Percentiles rank a stretch among this genome's conserved stretches.
Conservation (phyloP, 1,284 basidiomycete genomes). For the Trichosporon asahii region DNA sequence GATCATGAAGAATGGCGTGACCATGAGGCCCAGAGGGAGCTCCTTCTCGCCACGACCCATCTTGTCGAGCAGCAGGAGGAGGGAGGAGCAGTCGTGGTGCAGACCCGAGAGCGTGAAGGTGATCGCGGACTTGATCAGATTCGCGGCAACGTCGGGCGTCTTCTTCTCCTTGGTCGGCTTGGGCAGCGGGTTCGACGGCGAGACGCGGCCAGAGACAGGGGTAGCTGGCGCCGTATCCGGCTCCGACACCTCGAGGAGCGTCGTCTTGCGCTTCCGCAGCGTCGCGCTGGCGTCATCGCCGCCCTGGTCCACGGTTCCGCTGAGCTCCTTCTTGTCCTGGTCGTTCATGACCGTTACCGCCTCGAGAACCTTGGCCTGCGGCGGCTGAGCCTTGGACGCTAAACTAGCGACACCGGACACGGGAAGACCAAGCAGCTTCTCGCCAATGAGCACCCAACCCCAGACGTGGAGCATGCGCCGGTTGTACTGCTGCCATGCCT, state of each 20-base stretch:
- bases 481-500: slow-evolving; percentile 47
- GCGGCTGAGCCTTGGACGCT: not conserved
- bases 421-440: slow-evolving; percentile 40
- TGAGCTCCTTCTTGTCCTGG: not conserved
- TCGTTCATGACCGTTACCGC: not conserved
- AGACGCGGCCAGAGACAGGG: not conserved
- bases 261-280: not conserved
- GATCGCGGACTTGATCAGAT: slow-evolving; percentile 42
- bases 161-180: not conserved
- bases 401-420: slow-evolving; percentile 29
- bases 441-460: slow-evolving; percentile 43
- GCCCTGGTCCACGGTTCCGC: not conserved
- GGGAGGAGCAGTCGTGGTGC: slow-evolving; percentile 37
- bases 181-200: not conserved
- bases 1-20: slow-evolving; percentile 42
- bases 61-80: slow-evolving; percentile 28
- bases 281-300: not conserved
- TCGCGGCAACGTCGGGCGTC: slow-evolving; percentile 22
- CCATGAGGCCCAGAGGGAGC: not conserved
- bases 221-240: not conserved
- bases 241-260: not conserved
- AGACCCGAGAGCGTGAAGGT: slow-evolving; percentile 43
- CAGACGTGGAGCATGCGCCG: slow-evolving; percentile 38
- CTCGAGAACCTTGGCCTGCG: slow-evolving; percentile 3
- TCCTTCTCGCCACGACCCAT: slow-evolving; percentile 16